These are phyloP conservation scores for Aspergillus amoenus DNA, from an alignment of 2,329 filamentous ascomycete genomes.

Conservation along the genomic window DNA sequence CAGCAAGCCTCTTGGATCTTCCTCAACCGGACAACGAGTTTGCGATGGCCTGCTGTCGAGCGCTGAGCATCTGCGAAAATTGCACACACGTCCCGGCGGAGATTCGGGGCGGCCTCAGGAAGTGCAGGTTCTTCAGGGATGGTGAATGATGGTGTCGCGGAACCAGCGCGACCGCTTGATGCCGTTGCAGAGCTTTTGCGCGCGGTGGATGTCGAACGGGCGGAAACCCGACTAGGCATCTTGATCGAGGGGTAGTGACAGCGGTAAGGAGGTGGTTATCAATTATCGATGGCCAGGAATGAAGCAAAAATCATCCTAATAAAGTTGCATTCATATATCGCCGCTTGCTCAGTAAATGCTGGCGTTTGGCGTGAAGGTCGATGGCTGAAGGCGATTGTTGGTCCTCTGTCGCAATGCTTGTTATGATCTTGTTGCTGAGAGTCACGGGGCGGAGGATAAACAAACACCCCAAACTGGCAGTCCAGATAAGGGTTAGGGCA, in stretches of 20 bases:
- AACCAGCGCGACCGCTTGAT: constrained; percentile 83
- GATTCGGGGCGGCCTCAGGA: constrained; percentile 46
- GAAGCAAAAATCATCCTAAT: constrained; percentile 16
- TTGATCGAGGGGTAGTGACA: constrained; percentile 19
- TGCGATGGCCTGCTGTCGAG: constrained; percentile 85
- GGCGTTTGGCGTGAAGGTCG: background rate
- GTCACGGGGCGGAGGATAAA: constrained; percentile 33
- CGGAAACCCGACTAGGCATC: constrained; percentile 43
- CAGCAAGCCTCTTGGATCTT: constrained; percentile 87
- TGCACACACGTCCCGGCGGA: constrained; percentile 71
- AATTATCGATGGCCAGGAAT: constrained; percentile 3
- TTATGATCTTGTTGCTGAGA: constrained; percentile 15
- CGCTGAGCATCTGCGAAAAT: constrained; percentile 82
- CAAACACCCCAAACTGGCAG: constrained; percentile 41
- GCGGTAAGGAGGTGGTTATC: constrained; percentile 12
- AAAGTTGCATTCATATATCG: background rate
- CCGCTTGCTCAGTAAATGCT: background rate
- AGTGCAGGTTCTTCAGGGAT: constrained; percentile 64
- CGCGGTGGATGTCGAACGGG: constrained; percentile 38
- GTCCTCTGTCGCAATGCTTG: background rate
- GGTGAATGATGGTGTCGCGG: constrained; percentile 37
- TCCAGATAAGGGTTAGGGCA: constrained; percentile 35
- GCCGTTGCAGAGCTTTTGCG: constrained; percentile 51
- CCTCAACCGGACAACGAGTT: constrained; percentile 80
- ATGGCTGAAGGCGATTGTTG: background rate